A percentile compares a stretch with the other conserved stretches of the same genome.
Conservation (phyloP, 164 flowering plant species). For the Buxus sempervirens region DNA sequence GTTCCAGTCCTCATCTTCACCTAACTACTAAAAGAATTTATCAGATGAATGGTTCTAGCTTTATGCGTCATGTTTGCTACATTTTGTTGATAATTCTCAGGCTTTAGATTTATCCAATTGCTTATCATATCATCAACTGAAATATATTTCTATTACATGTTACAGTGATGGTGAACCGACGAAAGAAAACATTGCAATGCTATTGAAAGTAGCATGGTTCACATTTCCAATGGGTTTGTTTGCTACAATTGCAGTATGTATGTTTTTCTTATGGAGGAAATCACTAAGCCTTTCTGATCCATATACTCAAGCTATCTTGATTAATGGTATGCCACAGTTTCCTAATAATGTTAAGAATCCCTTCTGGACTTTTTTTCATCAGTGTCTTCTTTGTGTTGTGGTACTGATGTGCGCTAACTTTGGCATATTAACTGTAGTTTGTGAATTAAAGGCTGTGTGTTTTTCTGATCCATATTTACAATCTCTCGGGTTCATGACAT, state of each 20-base stretch:
- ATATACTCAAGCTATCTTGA: conserved; percentile 47
- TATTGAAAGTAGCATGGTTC: conserved; percentile 66
- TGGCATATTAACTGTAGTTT: neutral
- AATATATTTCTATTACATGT: conserved; percentile 11
- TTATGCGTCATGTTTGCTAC: neutral
- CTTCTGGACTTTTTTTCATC: neutral
- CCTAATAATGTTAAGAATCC: neutral
- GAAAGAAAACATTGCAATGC: conserved; percentile 48
- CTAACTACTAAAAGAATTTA: too few relatives aligned
- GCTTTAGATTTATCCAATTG: conserved; percentile 4
- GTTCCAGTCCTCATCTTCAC: too few relatives aligned
- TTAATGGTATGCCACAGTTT: conserved; percentile 36
- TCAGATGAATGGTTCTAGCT: too few relatives aligned
- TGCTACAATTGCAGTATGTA: conserved; percentile 38
- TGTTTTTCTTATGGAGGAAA: conserved; percentile 52
- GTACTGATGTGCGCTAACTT: neutral
- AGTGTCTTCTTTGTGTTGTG: neutral
- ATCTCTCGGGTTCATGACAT: neutral
- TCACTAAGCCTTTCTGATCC: conserved; percentile 37
- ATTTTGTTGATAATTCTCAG: neutral
- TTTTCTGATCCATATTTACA: neutral
- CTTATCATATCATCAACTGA: neutral
- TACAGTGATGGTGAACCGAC: conserved; percentile 53
- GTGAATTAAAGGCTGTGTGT: too few relatives aligned
- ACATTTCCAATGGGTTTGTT: conserved; percentile 57